These are phyloP conservation scores for Afroboletus lepidellus DNA, from an alignment of 1,284 basidiomycete genomes.

Conservation along the genomic window DNA sequence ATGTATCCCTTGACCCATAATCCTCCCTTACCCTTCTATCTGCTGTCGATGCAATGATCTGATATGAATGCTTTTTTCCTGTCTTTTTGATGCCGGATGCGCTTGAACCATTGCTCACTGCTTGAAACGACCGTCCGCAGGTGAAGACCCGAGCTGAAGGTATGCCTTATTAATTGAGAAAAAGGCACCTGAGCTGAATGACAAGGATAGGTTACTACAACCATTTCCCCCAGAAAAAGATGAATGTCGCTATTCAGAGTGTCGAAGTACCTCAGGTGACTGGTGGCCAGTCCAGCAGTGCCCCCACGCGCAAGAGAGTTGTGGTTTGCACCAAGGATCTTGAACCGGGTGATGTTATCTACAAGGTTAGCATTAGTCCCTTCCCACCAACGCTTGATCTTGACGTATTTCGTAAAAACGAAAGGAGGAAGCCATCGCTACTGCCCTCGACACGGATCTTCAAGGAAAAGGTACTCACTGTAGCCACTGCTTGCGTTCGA, in stretches of 20 bases:
- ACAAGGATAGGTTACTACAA: constrained; percentile 65
- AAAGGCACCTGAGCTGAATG: constrained; percentile 25
- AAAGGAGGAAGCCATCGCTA: constrained; percentile 70
- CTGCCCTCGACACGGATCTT: constrained; percentile 67
- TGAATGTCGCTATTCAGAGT: constrained; percentile 61
- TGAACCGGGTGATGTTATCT: constrained; percentile 67
- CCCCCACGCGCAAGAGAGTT: constrained; percentile 46
- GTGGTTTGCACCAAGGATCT: constrained; percentile 69
- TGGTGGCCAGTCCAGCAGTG: constrained; percentile 23
- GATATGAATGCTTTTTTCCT: constrained; percentile 56
- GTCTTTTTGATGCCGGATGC: constrained; percentile 29
- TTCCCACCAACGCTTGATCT: neutral
- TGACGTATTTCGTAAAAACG: constrained; percentile 5
- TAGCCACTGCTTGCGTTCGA: constrained; percentile 63
- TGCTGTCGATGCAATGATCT: constrained; percentile 45
- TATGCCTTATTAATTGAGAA: constrained; percentile 46
- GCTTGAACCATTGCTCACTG: constrained; percentile 15
- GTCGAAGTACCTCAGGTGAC: constrained; percentile 36
- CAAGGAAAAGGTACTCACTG: constrained; percentile 66
- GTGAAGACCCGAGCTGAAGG: constrained; percentile 69
- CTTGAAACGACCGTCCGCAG: constrained; percentile 38
- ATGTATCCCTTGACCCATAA: constrained; percentile 26
- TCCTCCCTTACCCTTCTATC: constrained; percentile 19
- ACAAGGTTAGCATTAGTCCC: constrained; percentile 50
- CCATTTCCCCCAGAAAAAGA: constrained; percentile 65